Percentiles rank a stretch among this genome's conserved stretches.
Conservation (phyloP, 176 grass and related monocot species). For the Aegilops longissima region DNA sequence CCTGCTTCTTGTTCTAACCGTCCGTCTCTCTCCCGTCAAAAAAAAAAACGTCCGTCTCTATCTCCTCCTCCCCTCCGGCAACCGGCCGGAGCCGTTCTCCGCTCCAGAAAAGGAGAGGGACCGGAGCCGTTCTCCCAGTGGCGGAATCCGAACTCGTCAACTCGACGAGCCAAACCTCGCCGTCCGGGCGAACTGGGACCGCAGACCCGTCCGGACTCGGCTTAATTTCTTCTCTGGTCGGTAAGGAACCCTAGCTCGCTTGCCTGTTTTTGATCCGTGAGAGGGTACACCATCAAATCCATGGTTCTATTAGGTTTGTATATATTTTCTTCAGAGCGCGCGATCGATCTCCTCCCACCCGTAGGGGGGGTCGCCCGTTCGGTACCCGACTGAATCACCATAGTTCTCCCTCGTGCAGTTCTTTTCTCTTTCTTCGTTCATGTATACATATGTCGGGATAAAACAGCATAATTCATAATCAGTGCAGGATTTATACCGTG, state of each 20-base stretch:
- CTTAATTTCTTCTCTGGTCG: neutral
- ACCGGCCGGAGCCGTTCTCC: neutral
- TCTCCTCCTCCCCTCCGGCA: too few relatives aligned
- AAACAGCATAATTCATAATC: neutral
- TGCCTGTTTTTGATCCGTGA: neutral
- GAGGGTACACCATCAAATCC: neutral
- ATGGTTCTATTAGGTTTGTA: neutral
- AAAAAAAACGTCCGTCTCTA: too few relatives aligned
- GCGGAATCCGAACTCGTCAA: neutral
- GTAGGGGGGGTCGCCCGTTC: neutral
- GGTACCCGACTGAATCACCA: neutral
- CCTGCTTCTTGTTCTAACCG: neutral
- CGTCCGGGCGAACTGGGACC: neutral
- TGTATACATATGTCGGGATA: neutral
- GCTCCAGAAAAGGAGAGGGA: neutral
- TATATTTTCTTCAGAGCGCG: neutral
- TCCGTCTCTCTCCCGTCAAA: too few relatives aligned
- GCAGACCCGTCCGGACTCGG: neutral
- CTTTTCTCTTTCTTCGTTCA: neutral
- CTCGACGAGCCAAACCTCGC: neutral
- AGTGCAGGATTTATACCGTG: neutral
- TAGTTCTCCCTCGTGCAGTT: neutral
- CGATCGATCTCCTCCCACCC: neutral
- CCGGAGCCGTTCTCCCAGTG: neutral
- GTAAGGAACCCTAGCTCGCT: neutral